Base-by-base conservation (phyloP, 176 grass and related monocot genomes). In the Raddia guianensis region DNA sequence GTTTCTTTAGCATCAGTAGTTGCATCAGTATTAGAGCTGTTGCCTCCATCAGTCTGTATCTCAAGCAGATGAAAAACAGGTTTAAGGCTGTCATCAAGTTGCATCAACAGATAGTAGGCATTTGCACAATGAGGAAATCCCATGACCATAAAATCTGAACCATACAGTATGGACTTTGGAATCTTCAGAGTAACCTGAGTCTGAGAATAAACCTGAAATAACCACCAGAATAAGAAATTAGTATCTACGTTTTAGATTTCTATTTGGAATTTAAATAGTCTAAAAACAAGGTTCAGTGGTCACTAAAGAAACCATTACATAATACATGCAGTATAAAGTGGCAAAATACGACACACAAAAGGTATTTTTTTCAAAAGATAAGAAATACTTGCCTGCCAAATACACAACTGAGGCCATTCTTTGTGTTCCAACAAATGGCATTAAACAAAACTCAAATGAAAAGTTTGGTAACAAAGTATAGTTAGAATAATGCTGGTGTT, bases 41-140 rank as follows among this genome's bases (percentile, higher is more conserved):
- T 83, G 76, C 80, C 74, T 80, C 44, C 61, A 68, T 86, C 83
- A 57, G 69, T 66, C 65, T 80, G 58, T 58, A 87, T 77, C 84
- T 97, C 94, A 49, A 97, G 89, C 75, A 97, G 81, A 85, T 79
- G 61, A 83, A 97, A 97, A 63, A 85, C 85, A 7, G 94, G 94
- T 56, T 72, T 92, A 62, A 94, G 89, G 52, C 88, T 80, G 65
- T 92, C 85, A 87, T 94, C 89, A 80, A 94, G 84, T 84, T 97
- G 91, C 86, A 94, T 82, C 85, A 94, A 76, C 42, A 97, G 85
- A 94, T 94, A 94, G 82, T 97, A 97, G n/a, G 80, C 84, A 86
- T 92, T 97, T 59, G 74, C 80, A 66, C 69, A 86, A 57, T 90
- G 85, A 76, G 91, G 89, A 86, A 97, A 90, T 7, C 89, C 85